A percentile compares a stretch with the other conserved stretches of the same genome.
phyloP scores from a whole-genome alignment of 805 yeast species.

The Yarrowia bubula region DNA sequence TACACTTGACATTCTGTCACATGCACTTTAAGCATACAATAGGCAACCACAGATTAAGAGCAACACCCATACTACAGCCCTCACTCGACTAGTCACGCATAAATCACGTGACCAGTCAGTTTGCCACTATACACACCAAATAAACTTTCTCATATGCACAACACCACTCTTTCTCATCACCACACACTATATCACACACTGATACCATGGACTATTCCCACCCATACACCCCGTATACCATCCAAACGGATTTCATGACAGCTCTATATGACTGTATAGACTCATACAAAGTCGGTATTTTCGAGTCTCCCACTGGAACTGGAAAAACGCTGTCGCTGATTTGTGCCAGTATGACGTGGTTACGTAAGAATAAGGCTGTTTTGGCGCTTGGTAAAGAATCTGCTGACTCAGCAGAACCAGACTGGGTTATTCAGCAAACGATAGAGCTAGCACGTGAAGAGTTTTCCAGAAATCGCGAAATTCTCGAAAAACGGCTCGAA shows the following conservation, averaged over 20 bases:
- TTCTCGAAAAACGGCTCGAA: conserved; percentile 33
- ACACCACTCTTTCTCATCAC: background rate
- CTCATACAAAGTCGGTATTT: conserved; percentile 63
- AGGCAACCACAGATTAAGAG: too few relatives aligned
- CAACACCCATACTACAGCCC: too few relatives aligned
- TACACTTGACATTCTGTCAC: too few relatives aligned
- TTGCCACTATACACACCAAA: too few relatives aligned
- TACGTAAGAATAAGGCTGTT: conserved; percentile 50
- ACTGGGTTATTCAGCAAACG: conserved; percentile 57
- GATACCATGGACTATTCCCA: conserved; percentile 43
- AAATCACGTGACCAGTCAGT: too few relatives aligned
- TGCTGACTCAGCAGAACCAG: conserved; percentile 61
- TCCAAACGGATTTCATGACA: conserved; percentile 74
- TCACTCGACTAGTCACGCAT: too few relatives aligned
- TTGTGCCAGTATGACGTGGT: conserved; percentile 83
- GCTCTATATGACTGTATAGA: conserved; percentile 64
- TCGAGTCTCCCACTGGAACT: conserved; percentile 88
- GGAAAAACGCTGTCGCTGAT: conserved; percentile 88
- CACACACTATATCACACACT: background rate
- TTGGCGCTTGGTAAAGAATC: conserved; percentile 31
- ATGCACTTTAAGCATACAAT: too few relatives aligned
- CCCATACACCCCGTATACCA: conserved; percentile 78
- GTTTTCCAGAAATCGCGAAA: conserved; percentile 30
- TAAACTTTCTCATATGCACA: too few relatives aligned
- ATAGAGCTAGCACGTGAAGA: conserved; percentile 33